A percentile compares a stretch with the other conserved stretches of the same genome.
These are phyloP conservation scores for Talaromyces nanjingensis DNA, from an alignment of 495 filamentous ascomycete genomes.

Conservation along the genomic window DNA sequence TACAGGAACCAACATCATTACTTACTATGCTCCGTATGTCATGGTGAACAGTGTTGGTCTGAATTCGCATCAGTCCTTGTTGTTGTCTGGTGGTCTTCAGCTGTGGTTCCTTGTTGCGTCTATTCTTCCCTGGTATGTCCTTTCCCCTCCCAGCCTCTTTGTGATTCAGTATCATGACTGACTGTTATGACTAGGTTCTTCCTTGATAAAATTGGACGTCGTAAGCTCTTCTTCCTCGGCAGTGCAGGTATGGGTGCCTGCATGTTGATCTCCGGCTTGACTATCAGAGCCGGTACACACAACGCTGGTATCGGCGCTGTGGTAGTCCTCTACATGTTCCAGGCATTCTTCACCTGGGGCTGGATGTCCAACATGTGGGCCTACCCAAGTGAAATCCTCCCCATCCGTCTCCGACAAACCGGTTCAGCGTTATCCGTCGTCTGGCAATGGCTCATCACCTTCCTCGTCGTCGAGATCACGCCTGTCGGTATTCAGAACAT, in stretches of 20 bases:
- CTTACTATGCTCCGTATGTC: conserved; percentile 10
- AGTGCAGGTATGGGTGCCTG: conserved; percentile 42
- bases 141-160: not conserved
- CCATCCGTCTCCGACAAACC: conserved; percentile 59
- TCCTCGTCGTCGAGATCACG: conserved; percentile 24
- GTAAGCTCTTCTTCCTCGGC: conserved; percentile 45
- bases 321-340: conserved; percentile 9
- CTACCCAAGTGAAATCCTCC: conserved; percentile 62
- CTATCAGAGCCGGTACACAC: conserved; percentile 1
- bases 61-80: conserved; percentile 4
- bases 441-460: conserved; percentile 27
- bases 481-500: conserved; percentile 20
- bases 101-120: conserved; percentile 9
- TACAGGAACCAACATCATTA: conserved; percentile 38
- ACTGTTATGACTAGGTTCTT: conserved; percentile 28
- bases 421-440: conserved; percentile 27
- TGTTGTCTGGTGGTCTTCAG: conserved; percentile 9
- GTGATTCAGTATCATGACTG: not conserved
- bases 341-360: conserved; percentile 44
- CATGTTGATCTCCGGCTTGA: conserved; percentile 8
- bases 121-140: conserved; percentile 5
- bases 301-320: conserved; percentile 6
- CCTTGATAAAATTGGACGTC: conserved; percentile 45
- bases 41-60: conserved; percentile 10
- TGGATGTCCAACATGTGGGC: conserved; percentile 55